These are phyloP conservation scores for Ogataea methanolica DNA, from an alignment of 805 yeast genomes.

Conservation along the genomic window DNA sequence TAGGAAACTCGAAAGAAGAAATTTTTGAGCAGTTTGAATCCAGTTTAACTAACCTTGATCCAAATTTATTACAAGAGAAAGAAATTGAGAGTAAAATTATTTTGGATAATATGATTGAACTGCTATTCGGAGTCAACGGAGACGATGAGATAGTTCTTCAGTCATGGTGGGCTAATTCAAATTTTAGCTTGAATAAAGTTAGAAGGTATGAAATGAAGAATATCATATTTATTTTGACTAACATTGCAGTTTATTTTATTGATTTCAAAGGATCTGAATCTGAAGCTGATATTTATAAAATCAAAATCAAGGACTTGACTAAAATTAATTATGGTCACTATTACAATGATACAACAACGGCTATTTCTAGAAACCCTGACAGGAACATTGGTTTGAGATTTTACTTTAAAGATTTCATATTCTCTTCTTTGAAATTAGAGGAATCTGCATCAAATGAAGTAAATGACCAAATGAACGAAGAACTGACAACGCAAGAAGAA, in stretches of 20 bases:
- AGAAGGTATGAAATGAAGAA: constrained; percentile 14
- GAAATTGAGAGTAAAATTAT: constrained; percentile 11
- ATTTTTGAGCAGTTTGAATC: constrained; percentile 40
- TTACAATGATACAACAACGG: constrained; percentile 14
- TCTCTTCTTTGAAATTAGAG: constrained; percentile 2
- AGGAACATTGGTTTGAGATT: constrained; percentile 29
- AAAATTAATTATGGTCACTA: constrained; percentile 29
- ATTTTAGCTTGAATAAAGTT: constrained; percentile 7
- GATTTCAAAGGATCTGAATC: constrained; percentile 15
- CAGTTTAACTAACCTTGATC: constrained; percentile 28
- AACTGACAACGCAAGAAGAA: too few relatives aligned
- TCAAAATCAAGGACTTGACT: constrained; percentile 16
- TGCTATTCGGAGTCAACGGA: constrained; percentile 11
- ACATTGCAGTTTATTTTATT: constrained; percentile 20
- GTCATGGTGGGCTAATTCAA: constrained; percentile 31
- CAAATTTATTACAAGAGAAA: constrained; percentile 16
- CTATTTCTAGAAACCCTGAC: constrained; percentile 24
- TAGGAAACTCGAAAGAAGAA: constrained; percentile 30
- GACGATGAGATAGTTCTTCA: constrained; percentile 23
- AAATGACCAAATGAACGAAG: too few relatives aligned
- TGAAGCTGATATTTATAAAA: constrained; percentile 14
- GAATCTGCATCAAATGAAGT: neutral
- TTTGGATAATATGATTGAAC: constrained; percentile 10
- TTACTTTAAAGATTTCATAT: constrained; percentile 2
- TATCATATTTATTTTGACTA: constrained; percentile 23